Evolutionary conservation across 805 yeast genomes (phyloP).

Genomic region (Starmera dryadoides): DNA sequence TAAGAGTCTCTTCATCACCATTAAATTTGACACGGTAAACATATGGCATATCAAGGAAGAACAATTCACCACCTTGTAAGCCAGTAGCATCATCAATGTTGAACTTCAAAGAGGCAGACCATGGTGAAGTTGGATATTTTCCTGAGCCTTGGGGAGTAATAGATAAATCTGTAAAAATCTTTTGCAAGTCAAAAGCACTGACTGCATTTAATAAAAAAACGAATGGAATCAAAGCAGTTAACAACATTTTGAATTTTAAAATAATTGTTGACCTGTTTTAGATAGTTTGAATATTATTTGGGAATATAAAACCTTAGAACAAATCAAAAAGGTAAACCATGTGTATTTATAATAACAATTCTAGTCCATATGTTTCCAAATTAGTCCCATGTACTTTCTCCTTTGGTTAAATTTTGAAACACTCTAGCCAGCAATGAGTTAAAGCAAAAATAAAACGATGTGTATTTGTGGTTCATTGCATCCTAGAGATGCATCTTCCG

Average conservation of each 20-base stretch:
- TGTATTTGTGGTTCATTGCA: too few species aligned
- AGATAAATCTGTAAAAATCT: constrained; percentile 1
- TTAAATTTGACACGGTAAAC: constrained; percentile 28
- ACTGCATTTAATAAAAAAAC: constrained; percentile 1
- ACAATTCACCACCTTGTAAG: constrained; percentile 19
- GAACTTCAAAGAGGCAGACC: constrained; percentile 26
- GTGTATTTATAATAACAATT: too few species aligned
- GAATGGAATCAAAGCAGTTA: not conserved
- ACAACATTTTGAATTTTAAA: not conserved
- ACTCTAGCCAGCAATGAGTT: too few species aligned
- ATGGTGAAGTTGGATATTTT: constrained; percentile 22
- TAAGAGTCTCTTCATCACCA: constrained; percentile 12
- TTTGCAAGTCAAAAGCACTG: constrained; percentile 1
- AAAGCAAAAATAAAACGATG: too few species aligned
- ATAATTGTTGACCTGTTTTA: not conserved
- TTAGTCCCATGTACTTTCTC: too few species aligned
- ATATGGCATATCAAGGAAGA: constrained; percentile 20
- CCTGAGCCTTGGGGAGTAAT: constrained; percentile 5
- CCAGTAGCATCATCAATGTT: constrained; percentile 12
- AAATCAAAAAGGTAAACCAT: too few species aligned
- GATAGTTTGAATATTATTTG: too few species aligned
- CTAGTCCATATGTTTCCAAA: too few species aligned
- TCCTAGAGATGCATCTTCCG: too few species aligned
- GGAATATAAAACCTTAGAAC: too few species aligned
- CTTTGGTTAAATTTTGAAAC: too few species aligned